Base-by-base conservation (phyloP, 2,329 filamentous ascomycete species). In the Huntiella abstrusa region DNA sequence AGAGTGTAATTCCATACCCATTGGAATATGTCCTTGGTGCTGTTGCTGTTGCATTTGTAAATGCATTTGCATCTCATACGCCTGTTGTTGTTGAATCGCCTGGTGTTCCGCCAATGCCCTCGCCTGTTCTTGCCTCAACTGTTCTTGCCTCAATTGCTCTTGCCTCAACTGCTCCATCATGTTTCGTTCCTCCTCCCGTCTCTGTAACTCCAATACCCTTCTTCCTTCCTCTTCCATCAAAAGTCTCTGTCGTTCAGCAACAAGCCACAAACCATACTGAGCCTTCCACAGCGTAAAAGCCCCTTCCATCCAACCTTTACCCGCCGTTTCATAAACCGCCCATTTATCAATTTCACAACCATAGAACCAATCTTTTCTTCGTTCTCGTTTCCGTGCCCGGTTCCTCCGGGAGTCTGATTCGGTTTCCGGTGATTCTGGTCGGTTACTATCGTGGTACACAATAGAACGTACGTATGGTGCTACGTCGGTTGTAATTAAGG, bases 381-480 rank as follows among this genome's bases (percentile, higher is more conserved):
- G 17, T 34, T 41, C 15, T 10, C 33, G 28, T 5, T 13, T 28
- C 3, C 38, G 13, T 11, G 19, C 28, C 15, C 33, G 22, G 37
- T 41, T 46, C 15, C 33, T 12, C n/a, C 37, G 28, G 4, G 68
- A 51, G 84, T 72, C 46, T 72, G 67, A 1, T 13, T 32, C 22
- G 8, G 4, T 19, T 4, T 33, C 15, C 4, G 22, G 8, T 7
- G 22, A 10, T 8, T 28, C 22, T 10, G 22, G 3, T 4, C 91
- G 69, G 1, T 68, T 69, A 15, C 75, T 64, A 54, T 96, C 88
- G 56, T 80, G 82, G 0, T 77, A 69, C 2, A 88, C 77, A 50
- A 98, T 96, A 34, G 71, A 70, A 8, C 92, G 81, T n/a, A 96
- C 73, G 58, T 84, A 96, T 0, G 92, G 91, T 0, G 86, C 87